A percentile compares a stretch with the other conserved stretches of the same genome.
These are phyloP conservation scores for Lomentospora prolificans DNA, from an alignment of 2,329 filamentous ascomycete species.

Conservation along the genomic window DNA sequence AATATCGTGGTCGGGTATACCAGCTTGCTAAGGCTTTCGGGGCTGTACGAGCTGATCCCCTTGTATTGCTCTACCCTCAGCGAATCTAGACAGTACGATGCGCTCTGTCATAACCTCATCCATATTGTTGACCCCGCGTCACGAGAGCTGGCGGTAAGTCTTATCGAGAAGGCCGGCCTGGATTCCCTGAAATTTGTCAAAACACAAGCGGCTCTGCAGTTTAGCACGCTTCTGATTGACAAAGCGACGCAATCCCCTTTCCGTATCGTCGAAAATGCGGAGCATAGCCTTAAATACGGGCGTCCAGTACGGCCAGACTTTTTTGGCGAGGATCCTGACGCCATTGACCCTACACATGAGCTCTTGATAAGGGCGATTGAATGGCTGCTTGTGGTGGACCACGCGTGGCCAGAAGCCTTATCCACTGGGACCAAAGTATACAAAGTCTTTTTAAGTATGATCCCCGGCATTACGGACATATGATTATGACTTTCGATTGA, in stretches of 20 bases:
- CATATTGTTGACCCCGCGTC: slow-evolving; percentile 57
- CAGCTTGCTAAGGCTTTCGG: slow-evolving; percentile 61
- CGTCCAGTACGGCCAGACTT: slow-evolving; percentile 62
- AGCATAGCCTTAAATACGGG: slow-evolving; percentile 46
- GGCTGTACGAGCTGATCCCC: slow-evolving; percentile 70
- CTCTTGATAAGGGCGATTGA: slow-evolving; percentile 69
- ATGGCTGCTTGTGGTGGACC: slow-evolving; percentile 71
- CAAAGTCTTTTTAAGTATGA: slow-evolving; percentile 73
- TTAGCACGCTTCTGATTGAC: slow-evolving; percentile 33
- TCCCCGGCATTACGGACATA: too few relatives aligned
- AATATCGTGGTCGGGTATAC: slow-evolving; percentile 77
- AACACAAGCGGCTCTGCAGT: slow-evolving; percentile 49
- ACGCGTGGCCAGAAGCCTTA: slow-evolving; percentile 63
- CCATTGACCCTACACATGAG: slow-evolving; percentile 52
- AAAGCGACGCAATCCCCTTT: slow-evolving; percentile 17
- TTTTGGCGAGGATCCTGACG: slow-evolving; percentile 50
- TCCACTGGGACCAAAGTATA: slow-evolving; percentile 62
- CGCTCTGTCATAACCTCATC: slow-evolving; percentile 67
- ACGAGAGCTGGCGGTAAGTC: slow-evolving; percentile 57
- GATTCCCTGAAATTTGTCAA: slow-evolving; percentile 65
- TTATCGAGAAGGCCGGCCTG: slow-evolving; percentile 67
- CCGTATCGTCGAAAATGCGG: slow-evolving; percentile 36
- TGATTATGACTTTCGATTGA: background rate
- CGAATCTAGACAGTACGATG: slow-evolving; percentile 53
- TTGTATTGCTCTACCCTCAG: slow-evolving; percentile 77